Evolutionary conservation across 1,284 basidiomycete genomes (phyloP).

Genomic region (Trametes pubescens): DNA sequence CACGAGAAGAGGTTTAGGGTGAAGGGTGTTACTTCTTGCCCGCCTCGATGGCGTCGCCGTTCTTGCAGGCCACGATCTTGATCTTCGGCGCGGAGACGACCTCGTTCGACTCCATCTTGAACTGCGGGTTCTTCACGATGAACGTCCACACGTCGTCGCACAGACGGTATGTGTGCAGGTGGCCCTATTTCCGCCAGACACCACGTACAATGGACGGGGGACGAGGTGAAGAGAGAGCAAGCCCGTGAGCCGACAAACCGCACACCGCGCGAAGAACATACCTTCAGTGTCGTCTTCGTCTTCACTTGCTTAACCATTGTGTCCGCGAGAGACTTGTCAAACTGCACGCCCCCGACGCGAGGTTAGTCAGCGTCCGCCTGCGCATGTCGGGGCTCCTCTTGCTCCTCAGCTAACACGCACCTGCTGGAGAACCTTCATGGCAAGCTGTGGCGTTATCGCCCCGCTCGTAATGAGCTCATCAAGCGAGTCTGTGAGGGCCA

Average conservation of each 20-base stretch:
- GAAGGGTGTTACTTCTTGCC: constrained; percentile 62
- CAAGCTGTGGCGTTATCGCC: constrained; percentile 96
- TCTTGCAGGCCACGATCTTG: constrained; percentile 97
- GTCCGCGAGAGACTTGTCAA: constrained; percentile 94
- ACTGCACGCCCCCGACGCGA: constrained; percentile 56
- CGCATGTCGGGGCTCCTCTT: neutral
- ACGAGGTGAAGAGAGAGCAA: neutral
- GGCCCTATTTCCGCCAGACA: constrained; percentile 64
- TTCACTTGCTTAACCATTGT: constrained; percentile 92
- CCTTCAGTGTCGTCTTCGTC: constrained; percentile 91
- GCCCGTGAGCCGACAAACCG: constrained; percentile 21
- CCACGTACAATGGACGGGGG: neutral
- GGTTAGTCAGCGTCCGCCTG: constrained; percentile 14
- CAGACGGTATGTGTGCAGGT: constrained; percentile 90
- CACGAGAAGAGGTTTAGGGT: neutral
- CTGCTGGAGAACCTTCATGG: constrained; percentile 97
- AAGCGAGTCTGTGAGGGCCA: constrained; percentile 97
- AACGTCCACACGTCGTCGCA: constrained; percentile 99
- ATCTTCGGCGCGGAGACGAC: constrained; percentile 80
- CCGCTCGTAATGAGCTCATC: constrained; percentile 98
- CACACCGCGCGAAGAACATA: constrained; percentile 43
- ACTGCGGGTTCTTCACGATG: constrained; percentile 89
- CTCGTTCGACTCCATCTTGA: constrained; percentile 95
- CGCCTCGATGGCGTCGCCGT: constrained; percentile 83
- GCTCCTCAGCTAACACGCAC: constrained; percentile 49